Evolutionary conservation across 192 early-diverging fungal species (phyloP), one percentile per base, ranked within the genome.

Genomic region (Phlyctochytrium arcticum): DNA sequence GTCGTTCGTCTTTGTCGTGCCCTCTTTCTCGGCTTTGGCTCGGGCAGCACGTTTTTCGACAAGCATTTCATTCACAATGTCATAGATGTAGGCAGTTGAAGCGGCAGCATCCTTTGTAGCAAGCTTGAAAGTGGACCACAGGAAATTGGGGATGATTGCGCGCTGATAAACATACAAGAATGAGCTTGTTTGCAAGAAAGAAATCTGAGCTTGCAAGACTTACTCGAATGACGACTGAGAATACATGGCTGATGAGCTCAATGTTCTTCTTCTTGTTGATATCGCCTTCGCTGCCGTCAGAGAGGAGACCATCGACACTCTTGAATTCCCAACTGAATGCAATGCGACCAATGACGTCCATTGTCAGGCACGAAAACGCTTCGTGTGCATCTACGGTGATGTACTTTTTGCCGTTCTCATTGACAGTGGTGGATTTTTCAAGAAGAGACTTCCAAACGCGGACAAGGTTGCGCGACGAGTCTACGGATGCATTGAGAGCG

Each of bases 271-370:
- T n/a, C n/a, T n/a, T n/a, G n/a, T n/a, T n/a, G n/a, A n/a, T n/a
- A n/a, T n/a, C n/a, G n/a, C n/a, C n/a, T n/a, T 42, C n/a, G 39
- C n/a, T 42, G 26, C 7, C 7, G n/a, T n/a, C 2, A n/a, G n/a
- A n/a, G n/a, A n/a, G n/a, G n/a, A n/a, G n/a, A n/a, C n/a, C n/a
- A n/a, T 67, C 26, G 6, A 55, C 23, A 1, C 29, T 26, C 6
- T 53, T 32, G 36, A 62, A 62, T 26, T 67, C 33, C 17, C 64
- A 56, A 9, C 67, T 71, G 60, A 73, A 73, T 9, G 71, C 71
- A 24, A 73, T 39, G 24, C 6, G 24, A 15, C 44, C 46, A 27
- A 74, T 75, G 6, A 74, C 47, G 36, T 74, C 73, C n/a, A 74
- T 9, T 8, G 73, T 75, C 46, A 74, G 24, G 48, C 12, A 19